These are phyloP conservation scores for Podospora sp. DNA, from an alignment of 495 filamentous ascomycete species.

Conservation along the genomic window DNA sequence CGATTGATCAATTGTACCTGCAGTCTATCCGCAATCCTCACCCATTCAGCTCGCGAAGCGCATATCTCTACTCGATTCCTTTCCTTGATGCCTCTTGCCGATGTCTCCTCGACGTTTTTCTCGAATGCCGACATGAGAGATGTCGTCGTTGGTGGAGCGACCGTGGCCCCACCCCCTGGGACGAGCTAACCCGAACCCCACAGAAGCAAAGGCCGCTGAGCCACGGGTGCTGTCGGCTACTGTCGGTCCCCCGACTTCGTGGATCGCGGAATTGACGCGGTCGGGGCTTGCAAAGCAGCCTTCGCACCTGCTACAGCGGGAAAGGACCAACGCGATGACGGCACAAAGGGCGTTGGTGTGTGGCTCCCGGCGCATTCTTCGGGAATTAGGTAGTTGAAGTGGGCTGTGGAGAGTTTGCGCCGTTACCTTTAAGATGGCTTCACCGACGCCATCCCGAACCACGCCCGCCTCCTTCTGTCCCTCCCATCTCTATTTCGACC, in stretches of 20 bases:
- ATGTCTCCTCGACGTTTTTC: background rate
- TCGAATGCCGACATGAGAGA: background rate
- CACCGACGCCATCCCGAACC: background rate
- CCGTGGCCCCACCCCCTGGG: background rate
- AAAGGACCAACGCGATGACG: constrained; percentile 17
- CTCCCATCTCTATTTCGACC: background rate
- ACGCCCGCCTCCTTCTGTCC: background rate
- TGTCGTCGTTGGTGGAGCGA: background rate
- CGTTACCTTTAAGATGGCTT: constrained; percentile 16
- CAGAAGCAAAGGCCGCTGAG: background rate
- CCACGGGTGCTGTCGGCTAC: constrained; percentile 15
- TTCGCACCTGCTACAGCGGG: background rate
- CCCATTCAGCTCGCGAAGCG: background rate
- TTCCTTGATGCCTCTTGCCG: background rate
- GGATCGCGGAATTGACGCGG: constrained; percentile 16
- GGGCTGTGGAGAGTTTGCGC: background rate
- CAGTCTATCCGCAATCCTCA: background rate
- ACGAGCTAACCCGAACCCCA: background rate
- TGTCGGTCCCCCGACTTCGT: constrained; percentile 7
- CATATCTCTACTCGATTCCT: background rate
- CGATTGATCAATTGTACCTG: constrained; percentile 2
- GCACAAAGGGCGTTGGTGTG: constrained; percentile 13
- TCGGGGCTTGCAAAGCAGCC: background rate
- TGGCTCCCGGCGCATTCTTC: background rate
- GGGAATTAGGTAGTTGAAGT: background rate